These are phyloP conservation scores for Histomonas meleagridis DNA, from an alignment of 208 protist species.

Conservation along the genomic window DNA sequence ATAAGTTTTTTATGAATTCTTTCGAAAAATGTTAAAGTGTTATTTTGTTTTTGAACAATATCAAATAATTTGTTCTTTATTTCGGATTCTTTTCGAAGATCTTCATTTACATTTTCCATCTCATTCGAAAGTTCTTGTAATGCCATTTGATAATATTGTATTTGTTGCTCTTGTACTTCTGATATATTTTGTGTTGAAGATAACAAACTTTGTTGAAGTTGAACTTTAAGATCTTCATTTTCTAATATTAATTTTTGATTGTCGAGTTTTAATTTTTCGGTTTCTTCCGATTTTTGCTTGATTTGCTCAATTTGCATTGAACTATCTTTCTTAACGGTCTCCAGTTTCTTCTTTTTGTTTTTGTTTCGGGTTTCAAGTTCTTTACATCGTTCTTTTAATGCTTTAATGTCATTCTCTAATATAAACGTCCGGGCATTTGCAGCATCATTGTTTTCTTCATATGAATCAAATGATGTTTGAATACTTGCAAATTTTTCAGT, in stretches of 20 bases:
- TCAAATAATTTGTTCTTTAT: neutral
- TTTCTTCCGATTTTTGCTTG: neutral
- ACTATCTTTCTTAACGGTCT: neutral
- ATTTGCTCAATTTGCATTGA: neutral
- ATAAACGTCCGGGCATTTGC: neutral
- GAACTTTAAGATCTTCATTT: neutral
- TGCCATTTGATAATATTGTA: neutral
- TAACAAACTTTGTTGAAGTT: neutral
- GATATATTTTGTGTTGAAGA: neutral
- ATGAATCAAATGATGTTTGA: neutral
- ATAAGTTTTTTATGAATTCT: too few species aligned
- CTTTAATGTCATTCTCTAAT: neutral
- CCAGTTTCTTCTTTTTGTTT: neutral
- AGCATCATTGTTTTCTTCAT: neutral
- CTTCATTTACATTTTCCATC: neutral
- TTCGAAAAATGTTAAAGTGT: neutral
- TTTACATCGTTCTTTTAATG: neutral
- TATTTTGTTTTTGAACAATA: neutral
- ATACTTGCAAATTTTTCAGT: neutral
- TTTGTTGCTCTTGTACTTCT: neutral
- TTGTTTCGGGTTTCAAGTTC: neutral
- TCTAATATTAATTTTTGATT: neutral
- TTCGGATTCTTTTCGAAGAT: neutral
- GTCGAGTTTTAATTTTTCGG: neutral
- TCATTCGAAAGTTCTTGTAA: neutral